phyloP scores from a whole-genome alignment of 2,329 filamentous ascomycete species.

The Sporothrix pallida region DNA sequence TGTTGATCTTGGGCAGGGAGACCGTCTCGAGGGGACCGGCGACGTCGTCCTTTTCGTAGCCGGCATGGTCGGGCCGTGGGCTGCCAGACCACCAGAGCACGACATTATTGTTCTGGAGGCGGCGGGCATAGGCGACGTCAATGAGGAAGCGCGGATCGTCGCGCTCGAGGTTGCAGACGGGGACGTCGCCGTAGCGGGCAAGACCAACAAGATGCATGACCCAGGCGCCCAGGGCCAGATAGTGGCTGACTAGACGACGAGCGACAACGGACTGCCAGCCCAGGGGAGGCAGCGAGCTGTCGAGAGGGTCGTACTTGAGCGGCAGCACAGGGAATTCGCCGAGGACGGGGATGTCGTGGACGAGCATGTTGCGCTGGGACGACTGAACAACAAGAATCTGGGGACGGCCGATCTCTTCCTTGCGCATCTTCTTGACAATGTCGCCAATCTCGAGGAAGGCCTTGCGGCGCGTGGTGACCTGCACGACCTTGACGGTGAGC shows the following conservation, averaged over 20 bases:
- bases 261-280: conserved; percentile 93
- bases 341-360: conserved; percentile 83
- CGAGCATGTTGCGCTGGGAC: conserved; percentile 77
- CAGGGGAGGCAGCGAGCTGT: conserved; percentile 86
- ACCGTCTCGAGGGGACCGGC: conserved; percentile 81
- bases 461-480: conserved; percentile 88
- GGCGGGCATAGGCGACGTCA: conserved; percentile 90
- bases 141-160: conserved; percentile 96
- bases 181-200: conserved; percentile 89
- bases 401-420: conserved; percentile 77
- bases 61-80: conserved; percentile 89
- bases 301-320: conserved; percentile 79
- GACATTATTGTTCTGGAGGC: conserved; percentile 88
- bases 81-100: conserved; percentile 96
- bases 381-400: conserved; percentile 90
- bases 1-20: conserved; percentile 91
- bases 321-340: conserved; percentile 82
- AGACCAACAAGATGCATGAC: conserved; percentile 85
- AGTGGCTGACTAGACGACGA: conserved; percentile 84
- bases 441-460: conserved; percentile 88
- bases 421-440: conserved; percentile 85
- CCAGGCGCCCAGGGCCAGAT: conserved; percentile 92
- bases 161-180: conserved; percentile 91
- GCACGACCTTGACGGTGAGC: conserved; percentile 81
- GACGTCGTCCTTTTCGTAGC: conserved; percentile 92